Percentiles rank a stretch among this genome's conserved stretches.
Evolutionary conservation across 202 grass and related monocot genomes (phyloP).

Genomic region (Carex sylvatica): DNA sequence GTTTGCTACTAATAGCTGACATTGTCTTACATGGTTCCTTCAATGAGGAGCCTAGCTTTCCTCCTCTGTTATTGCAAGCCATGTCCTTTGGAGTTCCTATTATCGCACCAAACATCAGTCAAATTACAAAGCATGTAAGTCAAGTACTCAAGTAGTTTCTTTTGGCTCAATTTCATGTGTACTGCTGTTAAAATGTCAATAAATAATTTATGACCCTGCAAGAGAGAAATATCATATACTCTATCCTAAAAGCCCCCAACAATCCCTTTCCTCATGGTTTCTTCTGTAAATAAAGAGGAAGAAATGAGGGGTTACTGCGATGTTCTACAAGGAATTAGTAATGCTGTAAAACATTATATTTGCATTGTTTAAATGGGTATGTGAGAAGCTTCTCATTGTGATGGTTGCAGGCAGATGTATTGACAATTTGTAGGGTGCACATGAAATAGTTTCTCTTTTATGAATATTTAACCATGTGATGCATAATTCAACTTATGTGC

Average conservation of each 20-base stretch:
- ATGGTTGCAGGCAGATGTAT: neutral
- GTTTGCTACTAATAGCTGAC: slow-evolving; percentile 61
- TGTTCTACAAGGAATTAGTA: neutral
- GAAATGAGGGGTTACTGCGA: neutral
- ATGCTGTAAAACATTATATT: neutral
- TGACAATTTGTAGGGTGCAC: neutral
- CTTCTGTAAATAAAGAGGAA: slow-evolving; percentile 10
- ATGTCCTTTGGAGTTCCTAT: slow-evolving; percentile 91
- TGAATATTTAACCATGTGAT: neutral
- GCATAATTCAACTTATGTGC: neutral
- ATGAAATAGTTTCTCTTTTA: neutral
- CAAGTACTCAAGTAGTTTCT: neutral
- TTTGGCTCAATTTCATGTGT: neutral
- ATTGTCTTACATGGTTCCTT: slow-evolving; percentile 83
- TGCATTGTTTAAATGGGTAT: neutral
- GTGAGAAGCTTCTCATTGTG: neutral
- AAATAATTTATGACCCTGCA: neutral
- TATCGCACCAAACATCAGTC: slow-evolving; percentile 74
- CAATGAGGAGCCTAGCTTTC: slow-evolving; percentile 75
- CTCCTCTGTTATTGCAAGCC: slow-evolving; percentile 66
- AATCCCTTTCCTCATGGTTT: neutral
- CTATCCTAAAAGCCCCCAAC: neutral
- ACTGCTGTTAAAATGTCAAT: neutral
- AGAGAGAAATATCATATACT: neutral
- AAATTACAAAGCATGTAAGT: slow-evolving; percentile 84